These are phyloP conservation scores for Phycomyces nitens DNA, from an alignment of 192 early-diverging fungal species.

Conservation along the genomic window DNA sequence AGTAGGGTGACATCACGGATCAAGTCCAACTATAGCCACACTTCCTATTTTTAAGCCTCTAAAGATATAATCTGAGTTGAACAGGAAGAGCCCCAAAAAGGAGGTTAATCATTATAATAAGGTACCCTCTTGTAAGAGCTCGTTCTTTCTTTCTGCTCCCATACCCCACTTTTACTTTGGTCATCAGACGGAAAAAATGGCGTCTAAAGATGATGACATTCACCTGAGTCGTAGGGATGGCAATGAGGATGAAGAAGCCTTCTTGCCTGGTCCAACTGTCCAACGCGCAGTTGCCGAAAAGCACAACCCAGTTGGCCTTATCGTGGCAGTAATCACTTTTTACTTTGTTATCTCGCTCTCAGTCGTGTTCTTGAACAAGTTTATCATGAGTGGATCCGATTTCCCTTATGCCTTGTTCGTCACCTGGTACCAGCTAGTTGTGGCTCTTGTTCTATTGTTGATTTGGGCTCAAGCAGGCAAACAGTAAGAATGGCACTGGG, in stretches of 20 bases:
- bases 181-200: too few species aligned
- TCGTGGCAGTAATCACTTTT: slow-evolving; percentile 53
- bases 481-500: too few species aligned
- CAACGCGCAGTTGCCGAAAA: slow-evolving; percentile 3
- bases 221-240: too few species aligned
- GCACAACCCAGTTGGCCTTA: slow-evolving; percentile 32
- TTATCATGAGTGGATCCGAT: slow-evolving; percentile 55
- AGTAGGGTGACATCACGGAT: too few species aligned
- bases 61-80: too few species aligned
- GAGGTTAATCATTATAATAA: not conserved
- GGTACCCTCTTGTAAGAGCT: not conserved
- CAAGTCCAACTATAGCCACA: too few species aligned
- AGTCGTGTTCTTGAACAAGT: slow-evolving; percentile 68
- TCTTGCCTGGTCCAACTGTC: slow-evolving; percentile 34
- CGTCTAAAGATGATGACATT: too few species aligned
- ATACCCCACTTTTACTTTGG: too few species aligned
- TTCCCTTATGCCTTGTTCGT: slow-evolving; percentile 66
- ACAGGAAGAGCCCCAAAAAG: not conserved
- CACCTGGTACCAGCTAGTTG: slow-evolving; percentile 61
- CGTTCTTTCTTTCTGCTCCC: not conserved
- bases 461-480: slow-evolving; percentile 51
- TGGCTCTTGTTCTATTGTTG: slow-evolving; percentile 49
- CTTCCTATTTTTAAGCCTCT: too few species aligned
- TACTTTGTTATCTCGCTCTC: slow-evolving; percentile 60
- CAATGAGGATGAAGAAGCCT: slow-evolving; percentile 32